Percentiles rank a stretch among this genome's conserved stretches.
Evolutionary conservation across 345 rosid species (phyloP).

Genomic region (Syzygium oleosum): DNA sequence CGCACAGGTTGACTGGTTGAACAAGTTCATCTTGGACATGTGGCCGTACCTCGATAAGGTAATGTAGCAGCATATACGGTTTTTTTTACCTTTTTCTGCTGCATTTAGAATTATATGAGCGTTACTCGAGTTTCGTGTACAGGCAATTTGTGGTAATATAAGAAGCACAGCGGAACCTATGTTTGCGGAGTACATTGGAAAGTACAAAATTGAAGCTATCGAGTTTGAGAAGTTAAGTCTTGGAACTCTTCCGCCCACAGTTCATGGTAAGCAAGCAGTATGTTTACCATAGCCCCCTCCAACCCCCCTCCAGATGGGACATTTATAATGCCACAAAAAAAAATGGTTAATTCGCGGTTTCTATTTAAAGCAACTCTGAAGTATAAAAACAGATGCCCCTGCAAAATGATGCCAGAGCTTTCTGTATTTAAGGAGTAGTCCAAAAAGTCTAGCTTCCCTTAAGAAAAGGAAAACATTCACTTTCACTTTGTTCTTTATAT

Average conservation of each 20-base stretch:
- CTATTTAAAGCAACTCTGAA: neutral
- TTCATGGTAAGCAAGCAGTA: constrained; percentile 17
- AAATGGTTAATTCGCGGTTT: neutral
- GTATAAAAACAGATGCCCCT: neutral
- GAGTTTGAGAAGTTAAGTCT: constrained; percentile 26
- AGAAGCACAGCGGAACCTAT: constrained; percentile 18
- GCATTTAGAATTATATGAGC: neutral
- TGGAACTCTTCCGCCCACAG: constrained; percentile 29
- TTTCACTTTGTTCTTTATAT: neutral
- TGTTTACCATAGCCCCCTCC: neutral
- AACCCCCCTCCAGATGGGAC: neutral
- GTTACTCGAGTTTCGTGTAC: neutral
- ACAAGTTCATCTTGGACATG: constrained; percentile 25
- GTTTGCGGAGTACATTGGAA: constrained; percentile 14
- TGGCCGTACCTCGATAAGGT: constrained; percentile 49
- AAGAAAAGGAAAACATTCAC: neutral
- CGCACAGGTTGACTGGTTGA: constrained; percentile 40
- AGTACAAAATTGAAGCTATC: constrained; percentile 16
- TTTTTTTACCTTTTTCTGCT: neutral
- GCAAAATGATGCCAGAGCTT: neutral
- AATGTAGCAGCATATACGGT: neutral
- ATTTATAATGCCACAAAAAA: neutral
- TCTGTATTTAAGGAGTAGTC: neutral
- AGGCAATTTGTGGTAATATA: constrained; percentile 26
- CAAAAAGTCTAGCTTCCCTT: neutral